Conservation (phyloP, 176 grass and related monocot species). For the Hordeum marinum region DNA sequence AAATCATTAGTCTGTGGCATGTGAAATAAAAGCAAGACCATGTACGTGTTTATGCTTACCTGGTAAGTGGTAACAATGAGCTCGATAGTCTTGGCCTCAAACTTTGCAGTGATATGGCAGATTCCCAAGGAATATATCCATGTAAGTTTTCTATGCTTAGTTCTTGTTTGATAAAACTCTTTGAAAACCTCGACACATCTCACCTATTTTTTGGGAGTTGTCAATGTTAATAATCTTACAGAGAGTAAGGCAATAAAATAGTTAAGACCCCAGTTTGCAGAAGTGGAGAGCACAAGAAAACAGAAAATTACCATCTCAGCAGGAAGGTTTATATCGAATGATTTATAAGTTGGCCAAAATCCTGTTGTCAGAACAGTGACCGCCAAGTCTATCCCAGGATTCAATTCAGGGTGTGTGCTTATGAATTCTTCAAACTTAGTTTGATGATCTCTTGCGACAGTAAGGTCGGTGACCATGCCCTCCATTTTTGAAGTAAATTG, state of each 20-base stretch:
- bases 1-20: background rate
- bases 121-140: constrained; percentile 86
- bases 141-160: constrained; percentile 78
- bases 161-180: constrained; percentile 88
- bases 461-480: constrained; percentile 92
- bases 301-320: constrained; percentile 65
- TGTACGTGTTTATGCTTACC: constrained; percentile 25
- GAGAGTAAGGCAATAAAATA: constrained; percentile 4
- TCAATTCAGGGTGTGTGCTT: constrained; percentile 46
- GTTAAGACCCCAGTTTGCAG: background rate
- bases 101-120: constrained; percentile 66
- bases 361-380: constrained; percentile 90
- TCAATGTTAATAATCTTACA: background rate
- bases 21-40: background rate
- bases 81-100: constrained; percentile 60
- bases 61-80: constrained; percentile 90
- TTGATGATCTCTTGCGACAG: constrained; percentile 79
- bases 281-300: background rate
- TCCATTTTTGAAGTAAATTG: constrained; percentile 98
- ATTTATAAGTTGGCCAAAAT: constrained; percentile 97
- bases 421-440: constrained; percentile 84
- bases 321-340: constrained; percentile 86
- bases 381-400: constrained; percentile 72
- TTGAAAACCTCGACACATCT: constrained; percentile 91
- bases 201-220: constrained; percentile 40